A percentile compares a stretch with the other conserved stretches of the same genome.
Conservation (phyloP, 495 filamentous ascomycete species). For the Parathielavia appendiculata region DNA sequence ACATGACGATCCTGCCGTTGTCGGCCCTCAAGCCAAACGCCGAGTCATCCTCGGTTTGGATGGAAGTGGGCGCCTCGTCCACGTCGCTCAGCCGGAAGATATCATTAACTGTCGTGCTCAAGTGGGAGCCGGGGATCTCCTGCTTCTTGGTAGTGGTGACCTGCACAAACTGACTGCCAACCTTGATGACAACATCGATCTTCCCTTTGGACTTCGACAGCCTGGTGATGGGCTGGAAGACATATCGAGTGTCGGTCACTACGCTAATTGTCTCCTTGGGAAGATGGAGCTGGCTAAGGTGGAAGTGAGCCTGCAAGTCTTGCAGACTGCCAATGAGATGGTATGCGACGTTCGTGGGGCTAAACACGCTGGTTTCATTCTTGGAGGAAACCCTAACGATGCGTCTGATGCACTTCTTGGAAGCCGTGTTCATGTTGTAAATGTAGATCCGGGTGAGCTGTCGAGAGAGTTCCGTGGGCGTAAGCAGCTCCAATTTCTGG, state of each 20-base stretch:
- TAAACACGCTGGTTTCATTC: conserved; percentile 50
- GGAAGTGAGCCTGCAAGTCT: conserved; percentile 60
- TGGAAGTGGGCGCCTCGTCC: conserved; percentile 57
- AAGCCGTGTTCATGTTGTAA: conserved; percentile 66
- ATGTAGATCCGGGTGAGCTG: conserved; percentile 55
- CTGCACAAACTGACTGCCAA: conserved; percentile 62
- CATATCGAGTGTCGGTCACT: conserved; percentile 56
- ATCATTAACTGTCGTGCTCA: conserved; percentile 60
- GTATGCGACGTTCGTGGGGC: conserved; percentile 57
- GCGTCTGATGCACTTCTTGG: conserved; percentile 57
- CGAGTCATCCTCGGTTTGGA: conserved; percentile 60
- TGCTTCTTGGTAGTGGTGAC: conserved; percentile 62
- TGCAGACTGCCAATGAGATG: conserved; percentile 54
- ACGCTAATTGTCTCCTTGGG: conserved; percentile 64
- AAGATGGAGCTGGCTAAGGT: conserved; percentile 56
- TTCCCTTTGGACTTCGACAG: conserved; percentile 62
- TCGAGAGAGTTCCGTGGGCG: conserved; percentile 52
- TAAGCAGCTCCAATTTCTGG: conserved; percentile 52
- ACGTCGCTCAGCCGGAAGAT: conserved; percentile 60
- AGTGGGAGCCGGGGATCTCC: conserved; percentile 53
- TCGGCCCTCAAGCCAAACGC: conserved; percentile 61
- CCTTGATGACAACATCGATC: conserved; percentile 59
- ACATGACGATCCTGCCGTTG: conserved; percentile 63
- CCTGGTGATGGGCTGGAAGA: conserved; percentile 58
- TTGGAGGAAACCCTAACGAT: conserved; percentile 52